phyloP scores from a whole-genome alignment of 805 yeast genomes.

The Maudiozyma bulderi region DNA sequence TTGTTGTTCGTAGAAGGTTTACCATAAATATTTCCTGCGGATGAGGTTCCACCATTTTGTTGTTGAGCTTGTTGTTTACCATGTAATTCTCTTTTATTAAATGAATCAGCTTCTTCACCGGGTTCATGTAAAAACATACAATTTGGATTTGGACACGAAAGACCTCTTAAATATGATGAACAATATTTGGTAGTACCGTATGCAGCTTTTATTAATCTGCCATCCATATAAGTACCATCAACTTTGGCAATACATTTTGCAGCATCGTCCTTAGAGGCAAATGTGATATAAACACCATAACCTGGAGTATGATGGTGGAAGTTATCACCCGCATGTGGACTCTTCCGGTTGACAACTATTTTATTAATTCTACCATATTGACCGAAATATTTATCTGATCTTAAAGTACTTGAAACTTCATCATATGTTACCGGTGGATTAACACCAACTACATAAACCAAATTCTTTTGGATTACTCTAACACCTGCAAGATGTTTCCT shows the following conservation, averaged over 20 bases:
- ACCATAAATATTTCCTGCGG: conserved; percentile 7
- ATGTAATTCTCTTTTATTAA: conserved; percentile 51
- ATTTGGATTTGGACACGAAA: conserved; percentile 94
- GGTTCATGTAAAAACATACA: conserved; percentile 99
- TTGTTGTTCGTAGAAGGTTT: conserved; percentile 7
- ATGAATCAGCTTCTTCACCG: conserved; percentile 97
- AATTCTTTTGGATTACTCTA: conserved; percentile 95
- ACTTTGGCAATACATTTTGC: conserved; percentile 85
- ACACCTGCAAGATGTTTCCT: conserved; percentile 92
- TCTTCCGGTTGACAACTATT: conserved; percentile 81
- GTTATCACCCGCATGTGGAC: conserved; percentile 30
- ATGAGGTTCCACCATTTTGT: conserved; percentile 22
- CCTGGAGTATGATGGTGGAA: conserved; percentile 42
- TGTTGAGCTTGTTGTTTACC: conserved; percentile 27
- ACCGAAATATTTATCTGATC: conserved; percentile 93
- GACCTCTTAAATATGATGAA: conserved; percentile 89
- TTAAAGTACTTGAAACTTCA: conserved; percentile 68
- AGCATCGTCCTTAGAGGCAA: conserved; percentile 89
- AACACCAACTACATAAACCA: conserved; percentile 92
- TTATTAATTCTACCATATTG: conserved; percentile 94
- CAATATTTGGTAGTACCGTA: conserved; percentile 98
- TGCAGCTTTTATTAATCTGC: conserved; percentile 82
- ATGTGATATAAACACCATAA: conserved; percentile 92
- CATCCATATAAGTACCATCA: conserved; percentile 87
- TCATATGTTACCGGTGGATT: conserved; percentile 72